A percentile compares a stretch with the other conserved stretches of the same genome.
Evolutionary conservation across 1,284 basidiomycete genomes (phyloP).

Genomic region (Agroathelia rolfsii): DNA sequence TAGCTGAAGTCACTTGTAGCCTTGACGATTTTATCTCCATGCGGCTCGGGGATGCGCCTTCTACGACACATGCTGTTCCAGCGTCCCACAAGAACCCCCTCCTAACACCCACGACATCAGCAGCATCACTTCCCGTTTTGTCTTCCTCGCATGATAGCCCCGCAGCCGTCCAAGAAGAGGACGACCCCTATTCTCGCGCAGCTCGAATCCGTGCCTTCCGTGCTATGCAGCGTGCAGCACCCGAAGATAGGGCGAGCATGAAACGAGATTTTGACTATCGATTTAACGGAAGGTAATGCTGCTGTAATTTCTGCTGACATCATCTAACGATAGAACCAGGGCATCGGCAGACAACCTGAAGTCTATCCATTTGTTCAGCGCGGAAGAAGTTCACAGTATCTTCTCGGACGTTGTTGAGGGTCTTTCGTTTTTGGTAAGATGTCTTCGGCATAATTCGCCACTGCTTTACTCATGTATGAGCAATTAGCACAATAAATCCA

Average conservation of each 20-base stretch:
- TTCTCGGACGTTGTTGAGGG: slow-evolving; percentile 75
- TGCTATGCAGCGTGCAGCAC: slow-evolving; percentile 50
- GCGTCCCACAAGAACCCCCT: slow-evolving; percentile 37
- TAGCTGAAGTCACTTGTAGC: slow-evolving; percentile 28
- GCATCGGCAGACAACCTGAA: slow-evolving; percentile 32
- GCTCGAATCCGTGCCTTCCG: slow-evolving; percentile 70
- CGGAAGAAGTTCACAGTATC: slow-evolving; percentile 69
- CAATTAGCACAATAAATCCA: slow-evolving; percentile 72
- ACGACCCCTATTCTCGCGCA: slow-evolving; percentile 44
- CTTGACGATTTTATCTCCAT: slow-evolving; percentile 80
- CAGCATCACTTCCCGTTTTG: slow-evolving; percentile 18
- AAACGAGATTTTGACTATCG: too few species aligned
- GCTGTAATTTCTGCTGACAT: too few species aligned
- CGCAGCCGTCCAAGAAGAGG: slow-evolving; percentile 8
- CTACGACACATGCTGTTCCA: too few species aligned
- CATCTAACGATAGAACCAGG: slow-evolving; percentile 11
- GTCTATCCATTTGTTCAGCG: slow-evolving; percentile 71
- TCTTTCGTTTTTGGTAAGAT: slow-evolving; percentile 69
- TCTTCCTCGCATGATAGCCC: slow-evolving; percentile 16
- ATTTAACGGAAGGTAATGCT: too few species aligned
- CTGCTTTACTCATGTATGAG: slow-evolving; percentile 1
- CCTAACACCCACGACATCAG: slow-evolving; percentile 20
- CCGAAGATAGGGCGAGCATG: slow-evolving; percentile 53
- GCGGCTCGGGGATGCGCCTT: slow-evolving; percentile 55
- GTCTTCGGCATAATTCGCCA: background rate